A percentile compares a stretch with the other conserved stretches of the same genome.
These are phyloP conservation scores for Puya raimondii DNA, from an alignment of 176 grass and related monocot species.

Conservation along the genomic window DNA sequence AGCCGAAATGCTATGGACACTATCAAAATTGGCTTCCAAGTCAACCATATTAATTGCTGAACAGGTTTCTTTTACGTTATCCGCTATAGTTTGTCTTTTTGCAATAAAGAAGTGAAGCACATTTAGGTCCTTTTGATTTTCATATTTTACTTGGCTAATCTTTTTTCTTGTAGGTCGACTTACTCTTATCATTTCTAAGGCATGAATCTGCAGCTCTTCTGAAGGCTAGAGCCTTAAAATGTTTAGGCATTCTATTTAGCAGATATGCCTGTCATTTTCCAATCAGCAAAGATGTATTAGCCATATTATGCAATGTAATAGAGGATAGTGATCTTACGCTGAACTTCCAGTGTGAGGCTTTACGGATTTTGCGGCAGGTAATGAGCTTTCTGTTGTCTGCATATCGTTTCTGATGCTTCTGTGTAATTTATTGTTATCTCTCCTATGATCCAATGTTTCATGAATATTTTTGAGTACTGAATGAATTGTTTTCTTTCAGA, in stretches of 20 bases:
- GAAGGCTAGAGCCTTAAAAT: conserved; percentile 52
- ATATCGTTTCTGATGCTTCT: background rate
- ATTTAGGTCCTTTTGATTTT: background rate
- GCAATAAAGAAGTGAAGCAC: background rate
- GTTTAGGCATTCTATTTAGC: conserved; percentile 50
- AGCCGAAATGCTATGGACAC: conserved; percentile 51
- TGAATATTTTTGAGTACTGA: conserved; percentile 27
- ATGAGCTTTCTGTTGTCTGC: background rate
- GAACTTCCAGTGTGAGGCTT: conserved; percentile 33
- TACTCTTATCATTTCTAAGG: conserved; percentile 49
- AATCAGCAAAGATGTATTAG: conserved; percentile 29
- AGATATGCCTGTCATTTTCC: conserved; percentile 27
- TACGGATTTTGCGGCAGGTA: conserved; percentile 67
- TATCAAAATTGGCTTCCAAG: conserved; percentile 57
- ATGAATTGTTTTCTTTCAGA: conserved; percentile 25
- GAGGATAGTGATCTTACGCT: conserved; percentile 33
- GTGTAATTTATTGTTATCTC: background rate
- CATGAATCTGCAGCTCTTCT: conserved; percentile 33
- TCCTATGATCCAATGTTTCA: background rate
- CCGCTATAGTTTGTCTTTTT: background rate
- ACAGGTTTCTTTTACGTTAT: conserved; percentile 32
- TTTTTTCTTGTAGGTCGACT: conserved; percentile 47
- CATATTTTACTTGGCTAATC: conserved; percentile 18
- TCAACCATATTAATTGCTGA: conserved; percentile 44
- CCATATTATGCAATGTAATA: conserved; percentile 32